Base-by-base conservation (phyloP, 352 stramenopile genomes). In the Elongisporangium prolatum region DNA sequence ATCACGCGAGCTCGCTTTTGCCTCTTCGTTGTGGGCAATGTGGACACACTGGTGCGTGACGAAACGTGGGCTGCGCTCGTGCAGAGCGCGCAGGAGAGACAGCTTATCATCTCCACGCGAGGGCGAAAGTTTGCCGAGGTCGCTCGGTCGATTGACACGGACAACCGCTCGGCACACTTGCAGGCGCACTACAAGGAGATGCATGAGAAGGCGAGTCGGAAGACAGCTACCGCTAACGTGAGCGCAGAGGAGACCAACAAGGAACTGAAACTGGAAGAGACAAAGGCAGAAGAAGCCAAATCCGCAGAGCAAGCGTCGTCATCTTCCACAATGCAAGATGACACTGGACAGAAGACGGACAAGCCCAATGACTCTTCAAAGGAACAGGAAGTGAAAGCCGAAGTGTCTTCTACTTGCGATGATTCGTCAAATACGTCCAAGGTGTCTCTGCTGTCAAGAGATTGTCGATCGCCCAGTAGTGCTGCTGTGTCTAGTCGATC, bases 1-100 rank as follows among this genome's bases (percentile, higher is more conserved):
- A 94, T 97, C 60, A 97, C 90, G 10, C 89, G 90, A 18, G 89
- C 90, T 10, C 69, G 85, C 1, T 96, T 93, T 59, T 95, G 88
- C 50, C 54, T 97, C 25, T 96, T 95, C 65, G 76, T 97, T 13
- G 68, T 97, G 21, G 89, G 90, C 6, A 83, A 91, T 24, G 80
- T 87, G 47, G 66, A 78, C 10, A 95, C 85, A 11, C 69, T 96
- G 21, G 67, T 80, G 18, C 77, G 82, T 6, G 85, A 96, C 59
- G 69, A 85, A 54, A 95, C 85, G 5, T 96, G 87, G 87, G 64
- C 71, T 50, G 81, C 86, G 51, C 64, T 96, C 5, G 83, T 94
- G 6, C 72, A 78, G 11, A 96, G 81, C 49, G 86, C 86, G 2
- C 59, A 68, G 2, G 77, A 91, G 52, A 74, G 86, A 1, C 79